Evolutionary conservation across 148 eudicot species (phyloP), one percentile per base, ranked within the genome.

Genomic region (Euryodendron excelsum): DNA sequence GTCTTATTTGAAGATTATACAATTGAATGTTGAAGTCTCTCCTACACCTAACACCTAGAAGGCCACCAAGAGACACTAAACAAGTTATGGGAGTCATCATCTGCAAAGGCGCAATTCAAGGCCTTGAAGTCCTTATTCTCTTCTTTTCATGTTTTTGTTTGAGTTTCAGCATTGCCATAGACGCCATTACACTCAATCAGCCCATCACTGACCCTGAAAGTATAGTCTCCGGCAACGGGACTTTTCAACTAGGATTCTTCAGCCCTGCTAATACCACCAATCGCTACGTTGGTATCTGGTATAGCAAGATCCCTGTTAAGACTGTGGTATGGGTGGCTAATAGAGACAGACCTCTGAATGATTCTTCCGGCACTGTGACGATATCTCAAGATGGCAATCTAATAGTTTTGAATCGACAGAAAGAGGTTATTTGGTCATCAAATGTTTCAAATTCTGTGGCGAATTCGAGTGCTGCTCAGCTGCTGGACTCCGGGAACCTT

Each of bases 211-310:
- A 87, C 68, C 72, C 85, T 55, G 88, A 70, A 41, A 55, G 60
- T 30, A 73, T 85, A 28, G 74, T 74, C 70, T 87, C 90, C n/a
- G 68, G n/a, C 14, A 81, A 79, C 79, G 77, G 72, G 5, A 37
- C 60, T 53, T 87, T 68, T 69, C 64, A 81, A 80, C 47, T 87
- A 9, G 90, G 90, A 44, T 87, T 87, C 77, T 88, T 88, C 73
- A 85, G 81, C 69, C 85, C 87, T 2, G 11, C 39, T 14, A 77
- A 85, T 50, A 79, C 83, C 5, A 83, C 78, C 1, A 81, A 83
- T 69, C 80, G 88, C 2, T 88, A 85, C 30, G 80, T 85, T 8
- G 90, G 90, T 27, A 85, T 85, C 37, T 88, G 90, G 90, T 88
- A 75, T 36, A 77, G 60, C 64, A 33, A 77, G 61, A 70, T 74